Base-by-base conservation (phyloP, 805 yeast genomes). In the Grigorovia humatica region DNA sequence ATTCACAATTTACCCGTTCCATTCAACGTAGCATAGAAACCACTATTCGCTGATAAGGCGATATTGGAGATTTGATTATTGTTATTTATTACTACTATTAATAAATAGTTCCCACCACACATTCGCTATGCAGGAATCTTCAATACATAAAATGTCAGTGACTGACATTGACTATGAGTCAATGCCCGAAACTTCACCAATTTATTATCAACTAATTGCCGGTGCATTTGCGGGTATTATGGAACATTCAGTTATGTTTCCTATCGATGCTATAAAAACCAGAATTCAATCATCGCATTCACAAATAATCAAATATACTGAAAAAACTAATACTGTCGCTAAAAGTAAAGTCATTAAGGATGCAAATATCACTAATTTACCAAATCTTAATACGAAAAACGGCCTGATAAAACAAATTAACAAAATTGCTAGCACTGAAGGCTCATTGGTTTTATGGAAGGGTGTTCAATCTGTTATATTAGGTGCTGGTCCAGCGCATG, bases 401-500 rank as follows among this genome's bases (percentile, higher is more conserved):
- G 59, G 57, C 23, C 76, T 91, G 46, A 72, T 88, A 18, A 74
- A 77, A 46, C 81, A 95, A 27, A 81, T 89, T 45, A 74, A 88
- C n/a, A 77, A 77, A 58, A 89, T 93, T 52, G 75, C 88, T 13
- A 78, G 96, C 15, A 75, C 85, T 13, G 99, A 93, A 68, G 99
- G 99, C 1, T 85, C 95, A 2, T 64, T 79, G 48, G 87, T 96
- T 1, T 76, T 93, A 35, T 93, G 98, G 96, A 77, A 96, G 63
- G 99, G 99, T 51, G 87, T 91, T 17, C 82, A 88, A 29, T 86
- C 96, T 0, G 95, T 93, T 54, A 82, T 90, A 2, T 64, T 91
- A 53, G 99, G 99, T 46, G 98, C 99, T 9, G 99, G 99, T 11
- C 99, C 99, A 4, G 98, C 99, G 4, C 99, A 93, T 71, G 99